Conservation (phyloP, 2,329 filamentous ascomycete species). For the Epichloe sibirici region DNA sequence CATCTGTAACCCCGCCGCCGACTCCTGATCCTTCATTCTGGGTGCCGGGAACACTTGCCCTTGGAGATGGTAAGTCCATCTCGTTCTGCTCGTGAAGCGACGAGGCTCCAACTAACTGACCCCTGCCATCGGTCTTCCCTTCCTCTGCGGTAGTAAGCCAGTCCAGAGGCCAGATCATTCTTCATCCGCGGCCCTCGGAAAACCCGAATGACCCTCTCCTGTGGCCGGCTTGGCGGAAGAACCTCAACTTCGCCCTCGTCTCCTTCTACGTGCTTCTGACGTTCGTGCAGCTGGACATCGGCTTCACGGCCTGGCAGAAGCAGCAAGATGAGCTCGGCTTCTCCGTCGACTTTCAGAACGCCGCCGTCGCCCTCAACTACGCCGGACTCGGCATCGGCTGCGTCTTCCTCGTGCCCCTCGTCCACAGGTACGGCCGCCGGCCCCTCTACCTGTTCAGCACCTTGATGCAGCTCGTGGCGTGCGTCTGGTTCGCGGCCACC, state of each 20-base stretch:
- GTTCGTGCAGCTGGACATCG: slow-evolving; percentile 47
- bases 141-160: not conserved
- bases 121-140: not conserved
- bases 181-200: slow-evolving; percentile 6
- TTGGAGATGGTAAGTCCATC: slow-evolving; percentile 1
- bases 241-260: slow-evolving; percentile 34
- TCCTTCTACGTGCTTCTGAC: slow-evolving; percentile 51
- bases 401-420: too few relatives aligned
- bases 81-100: too few relatives aligned
- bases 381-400: too few relatives aligned
- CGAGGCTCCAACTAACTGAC: too few relatives aligned
- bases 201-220: slow-evolving; percentile 9
- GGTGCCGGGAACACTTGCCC: slow-evolving; percentile 4
- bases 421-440: too few relatives aligned
- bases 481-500: too few relatives aligned
- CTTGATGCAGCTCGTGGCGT: too few relatives aligned
- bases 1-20: too few relatives aligned
- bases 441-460: too few relatives aligned
- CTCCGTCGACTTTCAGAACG: slow-evolving; percentile 14
- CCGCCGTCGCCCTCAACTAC: slow-evolving; percentile 1
- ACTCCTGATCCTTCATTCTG: not conserved
- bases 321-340: slow-evolving; percentile 15
- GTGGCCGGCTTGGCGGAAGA: slow-evolving; percentile 7
- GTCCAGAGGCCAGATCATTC: slow-evolving; percentile 1
- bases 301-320: slow-evolving; percentile 2